Evolutionary conservation across 1,284 basidiomycete species (phyloP).

Genomic region (Calocybe gambosa): DNA sequence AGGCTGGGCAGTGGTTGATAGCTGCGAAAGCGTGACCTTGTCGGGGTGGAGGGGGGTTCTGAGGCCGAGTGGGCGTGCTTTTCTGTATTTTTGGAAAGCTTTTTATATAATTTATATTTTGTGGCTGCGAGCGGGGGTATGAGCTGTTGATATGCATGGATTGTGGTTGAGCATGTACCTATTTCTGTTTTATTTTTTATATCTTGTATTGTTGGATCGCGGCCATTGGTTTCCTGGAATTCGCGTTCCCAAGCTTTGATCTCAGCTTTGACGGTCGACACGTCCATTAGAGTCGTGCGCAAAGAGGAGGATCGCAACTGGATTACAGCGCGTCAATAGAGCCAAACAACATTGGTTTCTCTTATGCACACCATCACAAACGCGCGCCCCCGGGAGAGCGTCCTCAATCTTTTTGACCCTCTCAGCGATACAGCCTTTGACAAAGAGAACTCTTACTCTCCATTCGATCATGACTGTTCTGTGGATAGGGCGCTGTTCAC

Average conservation of each 20-base stretch:
- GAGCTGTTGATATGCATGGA: constrained; percentile 4
- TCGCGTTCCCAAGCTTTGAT: constrained; percentile 81
- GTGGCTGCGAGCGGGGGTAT: constrained; percentile 44
- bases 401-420: constrained; percentile 56
- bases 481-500: constrained; percentile 46
- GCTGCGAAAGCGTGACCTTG: constrained; percentile 12
- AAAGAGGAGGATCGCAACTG: background rate
- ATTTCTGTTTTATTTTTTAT: constrained; percentile 66
- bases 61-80: constrained; percentile 22
- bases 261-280: constrained; percentile 56
- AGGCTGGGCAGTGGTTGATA: constrained; percentile 27
- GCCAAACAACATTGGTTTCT: constrained; percentile 26
- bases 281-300: constrained; percentile 28
- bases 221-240: constrained; percentile 57
- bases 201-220: constrained; percentile 71
- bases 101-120: constrained; percentile 81
- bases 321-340: constrained; percentile 24
- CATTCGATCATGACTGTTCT: constrained; percentile 23
- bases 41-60: constrained; percentile 21
- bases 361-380: background rate
- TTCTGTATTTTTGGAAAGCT: constrained; percentile 46
- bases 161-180: constrained; percentile 38
- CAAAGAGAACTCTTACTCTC: constrained; percentile 52
- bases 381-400: constrained; percentile 32
- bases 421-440: constrained; percentile 39